These are phyloP conservation scores for Linum usitatissimum DNA, from an alignment of 345 rosid genomes.

Conservation along the genomic window DNA sequence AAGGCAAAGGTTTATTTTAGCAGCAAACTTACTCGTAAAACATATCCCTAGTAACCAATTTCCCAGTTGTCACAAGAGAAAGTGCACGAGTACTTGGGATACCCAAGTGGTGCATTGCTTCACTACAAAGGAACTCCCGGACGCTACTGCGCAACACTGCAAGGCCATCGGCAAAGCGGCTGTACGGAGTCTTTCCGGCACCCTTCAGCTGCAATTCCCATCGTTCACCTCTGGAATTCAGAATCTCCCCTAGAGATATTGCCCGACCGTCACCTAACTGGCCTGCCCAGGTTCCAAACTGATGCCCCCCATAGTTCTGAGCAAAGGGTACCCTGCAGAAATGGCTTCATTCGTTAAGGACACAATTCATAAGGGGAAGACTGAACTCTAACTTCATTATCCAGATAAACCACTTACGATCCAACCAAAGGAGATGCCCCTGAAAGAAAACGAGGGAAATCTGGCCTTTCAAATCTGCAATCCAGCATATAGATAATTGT, in stretches of 20 bases:
- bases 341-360: slow-evolving; percentile 2
- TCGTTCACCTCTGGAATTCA: slow-evolving; percentile 71
- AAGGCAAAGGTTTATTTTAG: not conserved
- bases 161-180: slow-evolving; percentile 96
- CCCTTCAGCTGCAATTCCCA: slow-evolving; percentile 99
- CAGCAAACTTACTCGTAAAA: slow-evolving; percentile 75
- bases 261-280: slow-evolving; percentile 99
- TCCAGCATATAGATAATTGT: slow-evolving; percentile 1
- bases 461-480: slow-evolving; percentile 78
- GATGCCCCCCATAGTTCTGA: slow-evolving; percentile 96
- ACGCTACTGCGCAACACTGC: slow-evolving; percentile 96
- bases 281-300: slow-evolving; percentile 98
- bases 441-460: slow-evolving; percentile 64
- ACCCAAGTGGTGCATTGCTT: slow-evolving; percentile 85
- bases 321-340: slow-evolving; percentile 66
- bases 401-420: slow-evolving; percentile 40
- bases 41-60: slow-evolving; percentile 88
- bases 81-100: slow-evolving; percentile 96
- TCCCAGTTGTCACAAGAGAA: slow-evolving; percentile 85
- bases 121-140: slow-evolving; percentile 91
- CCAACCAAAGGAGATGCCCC: slow-evolving; percentile 69
- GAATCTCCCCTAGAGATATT: slow-evolving; percentile 77
- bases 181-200: slow-evolving; percentile 91
- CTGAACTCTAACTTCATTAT: not conserved
- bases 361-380: not conserved